Conservation (phyloP, 805 yeast genomes). For the Candida cerambycidarum region DNA sequence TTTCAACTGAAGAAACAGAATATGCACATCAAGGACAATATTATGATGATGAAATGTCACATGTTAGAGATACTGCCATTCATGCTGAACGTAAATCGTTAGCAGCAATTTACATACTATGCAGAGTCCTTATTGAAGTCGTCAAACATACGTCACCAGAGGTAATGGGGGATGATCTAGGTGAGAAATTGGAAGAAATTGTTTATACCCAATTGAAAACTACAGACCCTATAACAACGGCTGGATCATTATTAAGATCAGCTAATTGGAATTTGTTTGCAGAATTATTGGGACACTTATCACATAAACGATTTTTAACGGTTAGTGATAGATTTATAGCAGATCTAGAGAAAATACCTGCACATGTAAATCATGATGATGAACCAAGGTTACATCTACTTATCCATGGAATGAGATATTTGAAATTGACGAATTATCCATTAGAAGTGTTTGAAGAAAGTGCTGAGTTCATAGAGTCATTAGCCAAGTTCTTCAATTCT, state of each 20-base stretch:
- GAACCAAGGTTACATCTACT: conserved; percentile 66
- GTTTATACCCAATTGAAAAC: conserved; percentile 86
- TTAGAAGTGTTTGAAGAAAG: conserved; percentile 88
- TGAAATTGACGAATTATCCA: conserved; percentile 79
- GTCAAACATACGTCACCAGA: conserved; percentile 83
- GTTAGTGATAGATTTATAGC: conserved; percentile 94
- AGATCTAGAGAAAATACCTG: conserved; percentile 80
- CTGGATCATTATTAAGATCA: conserved; percentile 68
- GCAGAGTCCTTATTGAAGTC: conserved; percentile 89
- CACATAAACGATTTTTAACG: conserved; percentile 74
- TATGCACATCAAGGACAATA: conserved; percentile 21
- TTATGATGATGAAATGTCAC: conserved; percentile 34
- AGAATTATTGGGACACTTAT: conserved; percentile 85
- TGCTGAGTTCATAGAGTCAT: conserved; percentile 83
- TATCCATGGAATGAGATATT: conserved; percentile 88
- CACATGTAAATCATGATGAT: conserved; percentile 29
- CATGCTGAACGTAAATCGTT: conserved; percentile 85
- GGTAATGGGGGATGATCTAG: conserved; percentile 72
- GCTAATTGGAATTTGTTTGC: conserved; percentile 95
- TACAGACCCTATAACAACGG: conserved; percentile 74
- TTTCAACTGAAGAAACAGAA: conserved; percentile 34
- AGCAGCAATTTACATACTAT: conserved; percentile 82
- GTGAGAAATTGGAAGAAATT: conserved; percentile 85
- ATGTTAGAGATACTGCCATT: conserved; percentile 65
- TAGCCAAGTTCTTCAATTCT: conserved; percentile 76